Conservation (phyloP, 2,329 filamentous ascomycete species). For the Venturia oleaginea region DNA sequence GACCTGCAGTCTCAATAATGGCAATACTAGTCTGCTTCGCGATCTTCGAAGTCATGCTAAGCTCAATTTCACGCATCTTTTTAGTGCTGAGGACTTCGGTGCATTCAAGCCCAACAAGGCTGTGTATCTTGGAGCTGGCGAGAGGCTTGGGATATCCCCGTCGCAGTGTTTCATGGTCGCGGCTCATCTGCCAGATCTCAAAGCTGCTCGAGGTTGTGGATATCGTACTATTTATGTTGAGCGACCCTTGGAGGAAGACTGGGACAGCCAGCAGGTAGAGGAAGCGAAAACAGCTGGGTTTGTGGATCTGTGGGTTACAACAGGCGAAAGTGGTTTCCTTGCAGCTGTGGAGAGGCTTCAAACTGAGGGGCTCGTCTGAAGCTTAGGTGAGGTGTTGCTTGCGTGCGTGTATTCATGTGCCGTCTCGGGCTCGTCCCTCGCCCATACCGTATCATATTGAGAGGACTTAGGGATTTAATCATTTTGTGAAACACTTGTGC, state of each 20-base stretch:
- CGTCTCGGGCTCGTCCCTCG: not conserved
- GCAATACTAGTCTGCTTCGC: conserved; percentile 55
- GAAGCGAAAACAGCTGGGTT: conserved; percentile 47
- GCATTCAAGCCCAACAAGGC: conserved; percentile 64
- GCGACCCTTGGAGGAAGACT: conserved; percentile 56
- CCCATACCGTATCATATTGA: too few relatives aligned
- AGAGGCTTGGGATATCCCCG: conserved; percentile 47
- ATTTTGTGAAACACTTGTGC: not conserved
- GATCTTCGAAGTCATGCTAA: conserved; percentile 53
- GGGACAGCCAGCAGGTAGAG: conserved; percentile 41
- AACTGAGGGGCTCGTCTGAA: not conserved
- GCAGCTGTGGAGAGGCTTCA: conserved; percentile 31
- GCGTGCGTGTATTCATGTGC: not conserved
- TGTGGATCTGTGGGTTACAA: conserved; percentile 48
- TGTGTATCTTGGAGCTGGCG: conserved; percentile 61
- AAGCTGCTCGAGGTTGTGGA: conserved; percentile 55
- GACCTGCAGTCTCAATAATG: conserved; percentile 66
- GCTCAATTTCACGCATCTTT: conserved; percentile 53
- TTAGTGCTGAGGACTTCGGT: conserved; percentile 61
- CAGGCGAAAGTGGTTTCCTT: conserved; percentile 42
- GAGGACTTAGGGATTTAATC: not conserved
- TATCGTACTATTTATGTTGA: conserved; percentile 68
- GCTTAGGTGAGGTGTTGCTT: not conserved
- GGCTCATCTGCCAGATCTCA: conserved; percentile 61
- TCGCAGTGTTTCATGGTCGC: conserved; percentile 67